Conservation (phyloP, 345 rosid genomes). For the Bruguiera gymnorhiza region DNA sequence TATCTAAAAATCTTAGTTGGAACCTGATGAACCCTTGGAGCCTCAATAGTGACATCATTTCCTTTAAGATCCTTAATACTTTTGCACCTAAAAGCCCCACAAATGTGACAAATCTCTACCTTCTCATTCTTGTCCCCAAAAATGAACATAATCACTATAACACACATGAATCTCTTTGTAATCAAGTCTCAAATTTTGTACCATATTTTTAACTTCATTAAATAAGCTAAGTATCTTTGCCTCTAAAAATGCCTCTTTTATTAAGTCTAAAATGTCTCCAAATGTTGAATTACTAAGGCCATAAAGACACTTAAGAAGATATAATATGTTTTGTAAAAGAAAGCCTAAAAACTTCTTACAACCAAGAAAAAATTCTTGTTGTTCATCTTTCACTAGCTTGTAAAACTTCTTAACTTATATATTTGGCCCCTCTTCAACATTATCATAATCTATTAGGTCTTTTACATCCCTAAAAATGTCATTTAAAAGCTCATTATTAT, state of each 20-base stretch:
- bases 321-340: not conserved
- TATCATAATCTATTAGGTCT: not conserved
- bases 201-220: not conserved
- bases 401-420: too few relatives aligned
- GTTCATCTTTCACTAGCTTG: not conserved
- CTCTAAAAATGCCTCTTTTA: too few relatives aligned
- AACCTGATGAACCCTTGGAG: not conserved
- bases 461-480: too few relatives aligned
- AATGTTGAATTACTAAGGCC: too few relatives aligned
- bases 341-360: not conserved
- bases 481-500: too few relatives aligned
- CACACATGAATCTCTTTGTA: constrained; percentile 6
- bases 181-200: not conserved
- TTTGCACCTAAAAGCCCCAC: too few relatives aligned
- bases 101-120: not conserved
- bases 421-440: not conserved
- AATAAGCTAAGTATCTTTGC: too few relatives aligned
- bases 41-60: too few relatives aligned
- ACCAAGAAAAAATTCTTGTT: not conserved
- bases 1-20: not conserved
- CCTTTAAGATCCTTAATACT: too few relatives aligned
- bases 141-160: not conserved
- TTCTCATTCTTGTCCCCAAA: not conserved
- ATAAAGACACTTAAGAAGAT: too few relatives aligned
- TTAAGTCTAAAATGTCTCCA: too few relatives aligned